Conservation (phyloP, 352 stramenopile species). For the Phytopythium cucurbitacearum region DNA sequence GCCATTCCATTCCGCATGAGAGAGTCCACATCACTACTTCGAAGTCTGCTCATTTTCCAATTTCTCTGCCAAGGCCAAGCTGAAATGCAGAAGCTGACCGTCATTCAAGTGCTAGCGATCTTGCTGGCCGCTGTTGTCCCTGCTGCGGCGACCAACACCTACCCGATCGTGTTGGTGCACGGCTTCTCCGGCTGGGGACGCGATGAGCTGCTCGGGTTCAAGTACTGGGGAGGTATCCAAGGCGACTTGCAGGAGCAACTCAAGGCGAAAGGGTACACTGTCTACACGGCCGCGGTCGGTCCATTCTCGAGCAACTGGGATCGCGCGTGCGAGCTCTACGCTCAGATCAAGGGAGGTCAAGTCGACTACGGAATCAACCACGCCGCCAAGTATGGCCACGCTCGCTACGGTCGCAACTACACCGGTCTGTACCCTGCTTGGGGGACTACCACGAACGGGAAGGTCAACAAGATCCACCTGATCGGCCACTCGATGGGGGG, state of each 20-base stretch:
- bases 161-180: constrained; percentile 55
- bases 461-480: constrained; percentile 66
- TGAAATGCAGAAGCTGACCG: too few species aligned
- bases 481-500: constrained; percentile 80
- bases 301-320: constrained; percentile 63
- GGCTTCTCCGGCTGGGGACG: constrained; percentile 43
- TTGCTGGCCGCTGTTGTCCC: too few species aligned
- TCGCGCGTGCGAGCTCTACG: constrained; percentile 60
- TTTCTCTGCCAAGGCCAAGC: too few species aligned
- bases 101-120: too few species aligned
- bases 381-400: constrained; percentile 31
- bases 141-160: constrained; percentile 27
- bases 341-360: constrained; percentile 50
- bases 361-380: constrained; percentile 55
- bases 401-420: constrained; percentile 37
- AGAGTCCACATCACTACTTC: too few species aligned
- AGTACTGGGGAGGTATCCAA: constrained; percentile 47
- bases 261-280: constrained; percentile 27
- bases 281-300: constrained; percentile 45
- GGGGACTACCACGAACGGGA: constrained; percentile 37
- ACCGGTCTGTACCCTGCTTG: constrained; percentile 54
- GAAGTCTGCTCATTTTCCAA: too few species aligned
- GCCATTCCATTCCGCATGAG: too few species aligned
- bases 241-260: constrained; percentile 28
- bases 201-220: constrained; percentile 37